Conservation (phyloP, 2,329 filamentous ascomycete genomes). For the Monosporascus sp. region DNA sequence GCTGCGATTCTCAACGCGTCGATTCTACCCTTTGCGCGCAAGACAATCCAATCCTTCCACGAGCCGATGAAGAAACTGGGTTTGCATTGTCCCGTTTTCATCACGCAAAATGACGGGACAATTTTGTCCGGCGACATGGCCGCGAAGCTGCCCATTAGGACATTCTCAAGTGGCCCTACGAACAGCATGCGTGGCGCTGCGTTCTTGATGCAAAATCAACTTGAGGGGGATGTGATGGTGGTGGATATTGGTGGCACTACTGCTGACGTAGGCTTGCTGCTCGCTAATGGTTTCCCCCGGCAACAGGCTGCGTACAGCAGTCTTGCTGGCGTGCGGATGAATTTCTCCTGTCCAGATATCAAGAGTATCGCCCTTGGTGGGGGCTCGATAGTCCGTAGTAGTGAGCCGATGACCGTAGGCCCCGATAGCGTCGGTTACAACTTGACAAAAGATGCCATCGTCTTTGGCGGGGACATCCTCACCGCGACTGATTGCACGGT, state of each 20-base stretch:
- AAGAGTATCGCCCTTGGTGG: slow-evolving; percentile 57
- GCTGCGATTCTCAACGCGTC: slow-evolving; percentile 61
- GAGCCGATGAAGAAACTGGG: slow-evolving; percentile 45
- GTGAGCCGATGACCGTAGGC: slow-evolving; percentile 42
- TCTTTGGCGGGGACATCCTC: slow-evolving; percentile 51
- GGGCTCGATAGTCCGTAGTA: slow-evolving; percentile 48
- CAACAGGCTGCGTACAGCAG: slow-evolving; percentile 59
- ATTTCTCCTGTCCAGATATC: slow-evolving; percentile 53
- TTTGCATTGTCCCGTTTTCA: slow-evolving; percentile 50
- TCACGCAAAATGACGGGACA: slow-evolving; percentile 62
- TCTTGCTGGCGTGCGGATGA: slow-evolving; percentile 58
- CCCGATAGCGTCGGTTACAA: slow-evolving; percentile 60
- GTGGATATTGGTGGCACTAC: slow-evolving; percentile 66
- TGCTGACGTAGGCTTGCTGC: slow-evolving; percentile 57
- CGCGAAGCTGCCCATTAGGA: slow-evolving; percentile 52
- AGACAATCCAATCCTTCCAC: slow-evolving; percentile 53
- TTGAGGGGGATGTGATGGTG: slow-evolving; percentile 46
- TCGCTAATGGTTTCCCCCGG: slow-evolving; percentile 58
- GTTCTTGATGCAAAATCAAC: slow-evolving; percentile 42
- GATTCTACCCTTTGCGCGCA: slow-evolving; percentile 52
- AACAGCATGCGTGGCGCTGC: slow-evolving; percentile 61
- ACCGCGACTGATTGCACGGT: slow-evolving; percentile 56
- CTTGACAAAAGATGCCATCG: slow-evolving; percentile 46
- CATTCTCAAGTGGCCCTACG: slow-evolving; percentile 59
- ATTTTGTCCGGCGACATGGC: slow-evolving; percentile 50